These are phyloP conservation scores for Hypoxylon rickii DNA, from an alignment of 495 filamentous ascomycete species.

Conservation along the genomic window DNA sequence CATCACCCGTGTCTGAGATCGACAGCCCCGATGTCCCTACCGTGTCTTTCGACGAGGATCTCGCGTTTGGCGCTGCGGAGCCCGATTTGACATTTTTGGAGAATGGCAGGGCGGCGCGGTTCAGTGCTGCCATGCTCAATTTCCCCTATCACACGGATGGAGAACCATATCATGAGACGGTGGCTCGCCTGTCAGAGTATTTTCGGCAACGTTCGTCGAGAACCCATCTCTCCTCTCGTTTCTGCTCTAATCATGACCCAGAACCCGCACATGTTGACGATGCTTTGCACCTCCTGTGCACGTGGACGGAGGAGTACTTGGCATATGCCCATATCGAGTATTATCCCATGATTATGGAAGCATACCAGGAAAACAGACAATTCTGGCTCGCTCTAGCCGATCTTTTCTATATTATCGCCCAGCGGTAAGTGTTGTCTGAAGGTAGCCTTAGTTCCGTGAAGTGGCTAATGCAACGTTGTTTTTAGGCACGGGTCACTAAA, in stretches of 20 bases:
- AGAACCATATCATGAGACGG: conserved; percentile 46
- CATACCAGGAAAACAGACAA: conserved; percentile 43
- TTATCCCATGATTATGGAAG: conserved; percentile 35
- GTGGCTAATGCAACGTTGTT: conserved; percentile 1
- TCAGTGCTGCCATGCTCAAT: conserved; percentile 36
- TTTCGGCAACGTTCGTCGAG: conserved; percentile 43
- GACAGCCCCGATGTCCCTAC: conserved; percentile 45
- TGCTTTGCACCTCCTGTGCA: conserved; percentile 41
- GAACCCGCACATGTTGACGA: conserved; percentile 45
- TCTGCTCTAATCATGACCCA: conserved; percentile 26
- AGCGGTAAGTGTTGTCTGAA: conserved; percentile 22
- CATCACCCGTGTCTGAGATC: conserved; percentile 44
- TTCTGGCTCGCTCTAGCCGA: conserved; percentile 39
- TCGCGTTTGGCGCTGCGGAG: conserved; percentile 28
- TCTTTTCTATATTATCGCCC: conserved; percentile 28
- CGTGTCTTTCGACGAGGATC: conserved; percentile 42
- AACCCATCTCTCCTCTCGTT: conserved; percentile 1
- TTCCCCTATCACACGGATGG: conserved; percentile 49
- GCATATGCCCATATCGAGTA: conserved; percentile 31
- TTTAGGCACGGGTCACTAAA: conserved; percentile 26
- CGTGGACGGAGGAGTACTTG: conserved; percentile 53
- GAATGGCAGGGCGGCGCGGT: conserved; percentile 19
- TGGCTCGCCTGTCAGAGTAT: conserved; percentile 41
- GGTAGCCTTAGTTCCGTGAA: background rate
- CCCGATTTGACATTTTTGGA: conserved; percentile 30